Evolutionary conservation across 768 basidiomycete genomes (phyloP).

Genomic region (Grammothele lineata): DNA sequence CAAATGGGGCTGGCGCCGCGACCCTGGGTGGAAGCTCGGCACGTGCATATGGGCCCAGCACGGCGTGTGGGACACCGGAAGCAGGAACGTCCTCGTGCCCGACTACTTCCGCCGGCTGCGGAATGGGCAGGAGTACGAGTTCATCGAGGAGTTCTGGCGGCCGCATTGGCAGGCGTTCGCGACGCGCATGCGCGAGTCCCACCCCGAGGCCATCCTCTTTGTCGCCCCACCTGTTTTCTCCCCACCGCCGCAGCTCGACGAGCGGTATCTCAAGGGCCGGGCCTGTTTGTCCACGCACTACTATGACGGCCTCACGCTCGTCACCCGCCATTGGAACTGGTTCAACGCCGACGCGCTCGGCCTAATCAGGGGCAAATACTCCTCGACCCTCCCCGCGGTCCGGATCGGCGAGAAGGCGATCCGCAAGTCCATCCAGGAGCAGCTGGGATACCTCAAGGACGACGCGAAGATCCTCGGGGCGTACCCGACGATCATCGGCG

Average conservation of each 20-base stretch:
- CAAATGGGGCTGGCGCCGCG: constrained; percentile 83
- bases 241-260: constrained; percentile 58
- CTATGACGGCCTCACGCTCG: constrained; percentile 90
- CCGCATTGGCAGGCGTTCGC: constrained; percentile 62
- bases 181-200: constrained; percentile 54
- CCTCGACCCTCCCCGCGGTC: constrained; percentile 61
- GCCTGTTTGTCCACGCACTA: constrained; percentile 83
- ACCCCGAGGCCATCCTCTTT: constrained; percentile 85
- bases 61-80: constrained; percentile 81
- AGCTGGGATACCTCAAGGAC: constrained; percentile 72
- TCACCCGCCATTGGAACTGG: constrained; percentile 93
- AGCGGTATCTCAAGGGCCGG: constrained; percentile 55
- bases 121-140: constrained; percentile 48
- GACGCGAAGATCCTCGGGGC: constrained; percentile 64
- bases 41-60: constrained; percentile 85
- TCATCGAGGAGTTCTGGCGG: constrained; percentile 76
- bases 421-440: constrained; percentile 73
- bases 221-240: constrained; percentile 90
- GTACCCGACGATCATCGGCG: constrained; percentile 91
- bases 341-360: constrained; percentile 96
- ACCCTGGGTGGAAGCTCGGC: constrained; percentile 67
- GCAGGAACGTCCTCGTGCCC: constrained; percentile 60
- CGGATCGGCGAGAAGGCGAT: constrained; percentile 84
- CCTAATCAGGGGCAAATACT: constrained; percentile 80
- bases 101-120: constrained; percentile 60